These are phyloP conservation scores for Scedosporium aurantiacum DNA, from an alignment of 2,329 filamentous ascomycete species.

Conservation along the genomic window DNA sequence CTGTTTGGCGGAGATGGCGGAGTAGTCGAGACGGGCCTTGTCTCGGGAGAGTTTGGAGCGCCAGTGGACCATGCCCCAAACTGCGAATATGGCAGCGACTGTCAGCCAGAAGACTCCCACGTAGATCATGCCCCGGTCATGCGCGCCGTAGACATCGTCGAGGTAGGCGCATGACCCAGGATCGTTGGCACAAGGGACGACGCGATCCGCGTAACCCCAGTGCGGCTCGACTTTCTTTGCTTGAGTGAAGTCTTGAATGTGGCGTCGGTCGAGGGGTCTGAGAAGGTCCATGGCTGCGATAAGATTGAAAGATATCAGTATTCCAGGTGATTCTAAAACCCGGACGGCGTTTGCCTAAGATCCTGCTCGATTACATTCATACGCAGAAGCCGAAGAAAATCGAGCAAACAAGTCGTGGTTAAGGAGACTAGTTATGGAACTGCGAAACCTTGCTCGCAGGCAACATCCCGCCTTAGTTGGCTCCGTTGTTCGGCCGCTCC, in stretches of 20 bases:
- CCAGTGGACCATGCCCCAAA: slow-evolving; percentile 25
- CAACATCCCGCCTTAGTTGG: no score
- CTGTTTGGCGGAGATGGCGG: slow-evolving; percentile 14
- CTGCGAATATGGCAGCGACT: slow-evolving; percentile 29
- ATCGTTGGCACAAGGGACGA: slow-evolving; percentile 34
- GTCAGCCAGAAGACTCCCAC: slow-evolving; percentile 38
- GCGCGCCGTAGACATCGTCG: slow-evolving; percentile 36
- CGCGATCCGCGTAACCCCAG: slow-evolving; percentile 36
- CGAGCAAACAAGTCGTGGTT: no score
- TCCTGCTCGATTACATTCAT: no score
- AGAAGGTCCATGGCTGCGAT: neutral
- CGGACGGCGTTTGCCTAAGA: no score
- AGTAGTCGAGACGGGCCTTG: neutral
- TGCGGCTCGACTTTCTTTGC: slow-evolving; percentile 26
- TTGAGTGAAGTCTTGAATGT: slow-evolving; percentile 31
- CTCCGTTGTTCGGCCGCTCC: no score
- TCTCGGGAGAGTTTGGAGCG: neutral
- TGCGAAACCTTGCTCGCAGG: no score
- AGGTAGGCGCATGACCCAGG: slow-evolving; percentile 37
- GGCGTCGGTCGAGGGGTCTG: slow-evolving; percentile 12
- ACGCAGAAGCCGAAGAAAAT: no score
- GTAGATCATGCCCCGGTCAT: slow-evolving; percentile 41
- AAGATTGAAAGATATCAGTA: no score
- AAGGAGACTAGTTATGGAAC: no score
- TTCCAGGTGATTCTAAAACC: no score